A percentile compares a stretch with the other conserved stretches of the same genome.
These are phyloP conservation scores for Podospora fimiseda DNA, from an alignment of 495 filamentous ascomycete species.

Conservation along the genomic window DNA sequence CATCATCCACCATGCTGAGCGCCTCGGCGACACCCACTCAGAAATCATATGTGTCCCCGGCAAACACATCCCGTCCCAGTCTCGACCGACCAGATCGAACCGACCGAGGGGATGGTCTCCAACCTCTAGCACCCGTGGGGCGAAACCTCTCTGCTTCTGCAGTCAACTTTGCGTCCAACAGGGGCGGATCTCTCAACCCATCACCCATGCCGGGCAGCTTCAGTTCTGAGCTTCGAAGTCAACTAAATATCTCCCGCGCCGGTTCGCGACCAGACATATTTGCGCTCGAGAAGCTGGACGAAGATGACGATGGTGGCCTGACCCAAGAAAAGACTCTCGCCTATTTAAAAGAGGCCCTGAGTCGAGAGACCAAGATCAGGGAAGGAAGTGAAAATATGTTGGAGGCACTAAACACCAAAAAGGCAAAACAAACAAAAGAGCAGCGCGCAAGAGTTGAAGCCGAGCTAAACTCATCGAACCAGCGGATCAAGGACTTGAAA, in stretches of 20 bases:
- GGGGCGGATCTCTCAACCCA: slow-evolving; percentile 59
- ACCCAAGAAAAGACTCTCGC: slow-evolving; percentile 67
- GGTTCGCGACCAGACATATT: slow-evolving; percentile 63
- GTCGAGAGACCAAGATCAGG: slow-evolving; percentile 95
- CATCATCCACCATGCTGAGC: slow-evolving; percentile 50
- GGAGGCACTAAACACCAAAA: slow-evolving; percentile 90
- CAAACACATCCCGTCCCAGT: slow-evolving; percentile 33
- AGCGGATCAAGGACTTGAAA: slow-evolving; percentile 76
- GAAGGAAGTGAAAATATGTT: slow-evolving; percentile 95
- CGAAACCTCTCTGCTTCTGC: slow-evolving; percentile 55
- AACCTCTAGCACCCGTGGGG: slow-evolving; percentile 31
- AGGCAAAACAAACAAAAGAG: slow-evolving; percentile 89
- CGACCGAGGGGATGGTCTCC: slow-evolving; percentile 45
- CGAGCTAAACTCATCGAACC: slow-evolving; percentile 86
- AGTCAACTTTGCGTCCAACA: slow-evolving; percentile 53
- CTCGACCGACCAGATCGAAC: slow-evolving; percentile 22
- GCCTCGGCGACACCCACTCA: slow-evolving; percentile 67
- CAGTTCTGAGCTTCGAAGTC: slow-evolving; percentile 79
- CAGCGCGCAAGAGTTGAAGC: slow-evolving; percentile 81
- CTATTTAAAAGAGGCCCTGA: slow-evolving; percentile 70
- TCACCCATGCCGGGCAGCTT: slow-evolving; percentile 83
- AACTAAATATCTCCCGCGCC: slow-evolving; percentile 57
- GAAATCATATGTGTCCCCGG: slow-evolving; percentile 54
- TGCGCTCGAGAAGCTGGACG: slow-evolving; percentile 55
- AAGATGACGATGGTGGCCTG: slow-evolving; percentile 55